Percentiles rank a stretch among this genome's conserved stretches.
These are phyloP conservation scores for Hygrophila difformis DNA, from an alignment of 257 asterid species.

Conservation along the genomic window DNA sequence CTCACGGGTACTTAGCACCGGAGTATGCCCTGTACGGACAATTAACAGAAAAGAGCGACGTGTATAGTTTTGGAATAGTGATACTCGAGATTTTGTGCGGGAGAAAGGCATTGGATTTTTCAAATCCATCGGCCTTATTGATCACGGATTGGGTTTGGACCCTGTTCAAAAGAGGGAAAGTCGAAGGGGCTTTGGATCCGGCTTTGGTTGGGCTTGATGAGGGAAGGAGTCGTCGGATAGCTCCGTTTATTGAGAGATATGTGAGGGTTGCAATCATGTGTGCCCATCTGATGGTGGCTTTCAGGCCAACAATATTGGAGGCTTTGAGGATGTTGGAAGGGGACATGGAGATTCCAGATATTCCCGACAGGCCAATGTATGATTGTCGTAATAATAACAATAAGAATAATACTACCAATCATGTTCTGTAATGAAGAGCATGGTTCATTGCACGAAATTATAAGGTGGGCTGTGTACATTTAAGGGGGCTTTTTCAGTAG, in stretches of 20 bases:
- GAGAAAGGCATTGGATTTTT: conserved; percentile 72
- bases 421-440: too few species aligned
- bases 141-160: conserved; percentile 97
- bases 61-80: conserved; percentile 84
- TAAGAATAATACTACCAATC: too few species aligned
- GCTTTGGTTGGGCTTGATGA: conserved; percentile 31
- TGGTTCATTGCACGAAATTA: too few species aligned
- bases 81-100: conserved; percentile 92
- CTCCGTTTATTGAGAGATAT: conserved; percentile 72
- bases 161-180: conserved; percentile 48
- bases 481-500: too few species aligned
- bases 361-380: conserved; percentile 77
- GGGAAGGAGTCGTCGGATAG: too few species aligned
- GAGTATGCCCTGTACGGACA: conserved; percentile 91
- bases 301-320: conserved; percentile 74
- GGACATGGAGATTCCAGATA: conserved; percentile 65
- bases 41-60: conserved; percentile 82
- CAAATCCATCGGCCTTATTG: conserved; percentile 40
- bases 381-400: too few species aligned
- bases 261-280: conserved; percentile 69
- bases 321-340: conserved; percentile 91
- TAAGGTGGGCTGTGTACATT: too few species aligned
- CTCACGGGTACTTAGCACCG: conserved; percentile 89
- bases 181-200: conserved; percentile 47
- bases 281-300: conserved; percentile 91